phyloP scores from a whole-genome alignment of 441 rosid species.

The Adansonia madagascariensis region DNA sequence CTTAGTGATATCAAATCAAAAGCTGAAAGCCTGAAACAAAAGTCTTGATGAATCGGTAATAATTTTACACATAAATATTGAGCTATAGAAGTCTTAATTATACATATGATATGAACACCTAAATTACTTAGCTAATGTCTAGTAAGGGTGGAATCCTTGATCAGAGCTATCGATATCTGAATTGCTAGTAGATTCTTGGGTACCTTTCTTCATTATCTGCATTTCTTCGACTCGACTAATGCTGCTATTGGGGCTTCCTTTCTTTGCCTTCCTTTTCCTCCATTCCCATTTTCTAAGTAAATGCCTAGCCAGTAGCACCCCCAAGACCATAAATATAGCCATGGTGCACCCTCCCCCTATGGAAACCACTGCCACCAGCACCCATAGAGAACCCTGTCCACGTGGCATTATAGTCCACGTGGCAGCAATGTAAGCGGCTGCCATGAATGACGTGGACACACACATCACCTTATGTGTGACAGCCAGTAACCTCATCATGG shows the following conservation, averaged over 20 bases:
- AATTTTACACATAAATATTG: background rate
- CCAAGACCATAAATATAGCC: slow-evolving; percentile 44
- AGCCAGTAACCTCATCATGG: slow-evolving; percentile 45
- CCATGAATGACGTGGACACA: slow-evolving; percentile 57
- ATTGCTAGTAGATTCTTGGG: slow-evolving; percentile 35
- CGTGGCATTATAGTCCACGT: slow-evolving; percentile 54
- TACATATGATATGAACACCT: background rate
- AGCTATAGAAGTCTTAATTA: background rate
- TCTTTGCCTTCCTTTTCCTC: slow-evolving; percentile 33
- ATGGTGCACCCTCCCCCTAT: slow-evolving; percentile 50
- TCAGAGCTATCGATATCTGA: slow-evolving; percentile 50
- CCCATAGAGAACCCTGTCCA: slow-evolving; percentile 40
- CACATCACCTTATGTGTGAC: slow-evolving; percentile 62
- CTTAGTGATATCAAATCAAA: background rate
- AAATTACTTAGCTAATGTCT: background rate
- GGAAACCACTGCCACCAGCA: slow-evolving; percentile 34
- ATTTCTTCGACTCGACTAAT: slow-evolving; percentile 48
- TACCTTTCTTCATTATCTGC: slow-evolving; percentile 33
- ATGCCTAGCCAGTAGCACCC: slow-evolving; percentile 39
- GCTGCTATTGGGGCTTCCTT: slow-evolving; percentile 36
- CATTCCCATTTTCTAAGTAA: slow-evolving; percentile 50
- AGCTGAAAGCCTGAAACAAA: background rate
- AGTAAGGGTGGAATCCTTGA: slow-evolving; percentile 37
- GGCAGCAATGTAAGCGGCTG: slow-evolving; percentile 50
- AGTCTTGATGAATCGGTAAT: background rate